Evolutionary conservation across 768 basidiomycete genomes (phyloP).

Genomic region (Mycena metata): DNA sequence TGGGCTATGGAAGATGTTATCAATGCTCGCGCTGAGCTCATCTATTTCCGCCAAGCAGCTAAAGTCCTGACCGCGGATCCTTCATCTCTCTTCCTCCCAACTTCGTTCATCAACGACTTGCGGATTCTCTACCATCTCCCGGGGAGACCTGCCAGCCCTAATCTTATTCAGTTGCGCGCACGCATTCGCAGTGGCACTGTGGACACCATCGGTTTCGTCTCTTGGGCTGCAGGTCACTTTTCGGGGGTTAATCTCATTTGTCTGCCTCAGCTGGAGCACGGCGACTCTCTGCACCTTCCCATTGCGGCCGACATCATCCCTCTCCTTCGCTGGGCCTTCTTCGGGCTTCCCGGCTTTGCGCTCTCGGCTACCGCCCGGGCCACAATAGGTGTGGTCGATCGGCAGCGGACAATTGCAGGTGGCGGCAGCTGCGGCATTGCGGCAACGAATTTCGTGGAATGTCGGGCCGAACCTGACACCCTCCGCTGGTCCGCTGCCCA

Average conservation of each 20-base stretch:
- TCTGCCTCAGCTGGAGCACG: background rate
- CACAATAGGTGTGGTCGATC: too few species aligned
- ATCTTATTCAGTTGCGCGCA: background rate
- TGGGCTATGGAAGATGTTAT: conserved; percentile 17
- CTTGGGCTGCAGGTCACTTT: background rate
- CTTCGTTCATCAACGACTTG: conserved; percentile 1
- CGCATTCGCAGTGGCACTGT: conserved; percentile 5
- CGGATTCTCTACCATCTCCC: background rate
- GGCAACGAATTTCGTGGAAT: too few species aligned
- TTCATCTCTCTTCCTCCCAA: conserved; percentile 2
- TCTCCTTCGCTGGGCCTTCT: background rate
- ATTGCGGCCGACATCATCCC: background rate
- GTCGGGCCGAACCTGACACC: too few species aligned
- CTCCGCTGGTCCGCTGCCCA: too few species aligned
- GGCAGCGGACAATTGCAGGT: too few species aligned
- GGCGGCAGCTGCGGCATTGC: too few species aligned
- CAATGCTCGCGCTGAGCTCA: conserved; percentile 8
- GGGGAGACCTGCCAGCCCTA: background rate
- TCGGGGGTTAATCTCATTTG: background rate
- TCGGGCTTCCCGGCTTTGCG: background rate
- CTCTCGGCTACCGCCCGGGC: too few species aligned
- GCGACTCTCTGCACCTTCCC: background rate
- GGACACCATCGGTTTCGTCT: background rate
- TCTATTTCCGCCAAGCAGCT: conserved; percentile 5
- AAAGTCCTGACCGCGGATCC: background rate